Percentiles rank a stretch among this genome's conserved stretches.
Evolutionary conservation across 352 stramenopile species (phyloP).

Genomic region (Phytopythium aichiense): DNA sequence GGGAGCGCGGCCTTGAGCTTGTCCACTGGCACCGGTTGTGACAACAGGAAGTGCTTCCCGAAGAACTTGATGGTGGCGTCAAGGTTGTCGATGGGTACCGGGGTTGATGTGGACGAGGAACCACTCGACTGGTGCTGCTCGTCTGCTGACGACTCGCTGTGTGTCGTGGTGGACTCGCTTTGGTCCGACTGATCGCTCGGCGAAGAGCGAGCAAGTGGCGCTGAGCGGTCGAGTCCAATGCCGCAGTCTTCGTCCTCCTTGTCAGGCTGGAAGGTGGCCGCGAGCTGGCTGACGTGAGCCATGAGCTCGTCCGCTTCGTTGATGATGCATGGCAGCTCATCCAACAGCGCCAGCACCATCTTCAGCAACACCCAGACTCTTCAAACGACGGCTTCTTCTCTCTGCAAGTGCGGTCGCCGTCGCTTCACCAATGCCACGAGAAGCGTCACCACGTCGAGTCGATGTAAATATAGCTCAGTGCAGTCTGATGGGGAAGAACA

Average conservation of each 20-base stretch:
- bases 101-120: not conserved
- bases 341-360: conserved; percentile 53
- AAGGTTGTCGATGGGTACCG: conserved; percentile 13
- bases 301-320: conserved; percentile 59
- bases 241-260: not conserved
- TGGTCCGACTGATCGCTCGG: not conserved
- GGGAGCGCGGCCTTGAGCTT: conserved; percentile 18
- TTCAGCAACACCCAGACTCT: not conserved
- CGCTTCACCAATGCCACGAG: not conserved
- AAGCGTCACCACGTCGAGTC: no score
- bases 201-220: not conserved
- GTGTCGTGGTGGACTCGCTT: not conserved
- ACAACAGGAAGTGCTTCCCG: conserved; percentile 38
- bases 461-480: not conserved
- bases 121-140: not conserved
- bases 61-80: conserved; percentile 39
- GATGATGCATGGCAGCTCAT: conserved; percentile 59
- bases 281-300: conserved; percentile 36
- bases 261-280: not conserved
- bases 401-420: not conserved
- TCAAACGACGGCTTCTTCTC: not conserved
- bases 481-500: no score
- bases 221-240: not conserved
- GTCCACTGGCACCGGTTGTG: conserved; percentile 18
- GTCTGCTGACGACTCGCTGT: not conserved